Percentiles rank a stretch among this genome's conserved stretches.
These are phyloP conservation scores for Gossypium trilobum DNA, from an alignment of 441 rosid genomes.

Conservation along the genomic window DNA sequence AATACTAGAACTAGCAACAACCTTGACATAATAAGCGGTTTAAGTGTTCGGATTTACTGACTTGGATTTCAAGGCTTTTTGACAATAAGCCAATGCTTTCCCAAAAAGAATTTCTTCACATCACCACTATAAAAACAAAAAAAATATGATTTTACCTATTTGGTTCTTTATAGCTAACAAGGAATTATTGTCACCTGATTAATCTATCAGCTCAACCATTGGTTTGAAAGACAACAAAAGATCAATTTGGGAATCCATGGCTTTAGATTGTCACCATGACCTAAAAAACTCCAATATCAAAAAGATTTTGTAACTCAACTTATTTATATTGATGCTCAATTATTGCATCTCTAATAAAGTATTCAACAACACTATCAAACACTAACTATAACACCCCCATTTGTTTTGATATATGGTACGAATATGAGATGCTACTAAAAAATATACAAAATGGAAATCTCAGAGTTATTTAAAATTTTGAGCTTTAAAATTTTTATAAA, in stretches of 20 bases:
- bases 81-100: constrained; percentile 67
- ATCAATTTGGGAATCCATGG: constrained; percentile 64
- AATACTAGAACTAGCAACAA: constrained; percentile 74
- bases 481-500: too few species aligned
- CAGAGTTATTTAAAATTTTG: too few species aligned
- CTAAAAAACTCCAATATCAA: constrained; percentile 75
- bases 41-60: constrained; percentile 76
- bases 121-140: constrained; percentile 69
- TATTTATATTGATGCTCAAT: constrained; percentile 83
- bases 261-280: constrained; percentile 66
- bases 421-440: too few species aligned
- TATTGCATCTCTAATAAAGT: constrained; percentile 54
- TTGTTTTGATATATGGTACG: too few species aligned
- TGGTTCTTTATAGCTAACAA: constrained; percentile 59
- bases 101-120: constrained; percentile 71
- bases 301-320: constrained; percentile 88
- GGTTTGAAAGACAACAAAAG: constrained; percentile 25
- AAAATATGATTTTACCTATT: constrained; percentile 69
- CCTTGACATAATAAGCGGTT: constrained; percentile 77
- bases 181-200: constrained; percentile 1
- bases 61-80: constrained; percentile 53
- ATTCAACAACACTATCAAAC: constrained; percentile 19
- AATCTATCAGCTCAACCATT: constrained; percentile 11
- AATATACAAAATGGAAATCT: too few species aligned
- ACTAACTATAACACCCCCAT: not conserved